Base-by-base conservation (phyloP, 75 land plant species). In the Adiantum capillusveneris region DNA sequence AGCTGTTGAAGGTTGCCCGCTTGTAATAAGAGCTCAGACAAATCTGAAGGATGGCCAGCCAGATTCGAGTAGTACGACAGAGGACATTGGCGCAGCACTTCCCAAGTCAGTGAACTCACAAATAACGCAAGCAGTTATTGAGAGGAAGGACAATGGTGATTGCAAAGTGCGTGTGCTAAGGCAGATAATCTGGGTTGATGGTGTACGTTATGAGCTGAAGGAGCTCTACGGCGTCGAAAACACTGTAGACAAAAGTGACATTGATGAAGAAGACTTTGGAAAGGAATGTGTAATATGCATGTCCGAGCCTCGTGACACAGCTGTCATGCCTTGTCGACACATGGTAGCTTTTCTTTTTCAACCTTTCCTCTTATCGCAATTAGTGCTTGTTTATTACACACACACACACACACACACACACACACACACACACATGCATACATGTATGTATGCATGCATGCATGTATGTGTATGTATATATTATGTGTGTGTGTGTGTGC, bases 201-300 rank as follows among this genome's bases (percentile, higher is more conserved):
- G 77, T 19, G 64, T 65, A 53, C 72, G 95, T 45, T 92, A 88
- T 65, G 98, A 88, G 66, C 59, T 92, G 25, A 96, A 88, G 60
- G 98, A 92, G 58, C 85, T 92, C 9, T 92, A 85, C 59, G 98
- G 98, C 9, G 87, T 88, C 57, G 98, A 85, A 58, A 85, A 81
- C 53, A 34, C 37, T 34, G 81, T 79, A 25, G 90, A 82, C 44
- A 51, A 58, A 21, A 64, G 55, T 26, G 86, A 72, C 9, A 50
- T 62, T 64, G 96, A 91, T 75, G 83, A 56, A 17, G 79, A 70
- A 67, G 95, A 88, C 39, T 65, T 82, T 53, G 95, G 98, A 12
- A 92, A 88, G 71, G 98, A 92, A 58, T 88, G 98, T 70, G 98
- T 92, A 11, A 89, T 92, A 13, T 92, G 98, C 72, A 63, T 88